phyloP scores from a whole-genome alignment of 495 filamentous ascomycete genomes.

The Penicillium desertorum region DNA sequence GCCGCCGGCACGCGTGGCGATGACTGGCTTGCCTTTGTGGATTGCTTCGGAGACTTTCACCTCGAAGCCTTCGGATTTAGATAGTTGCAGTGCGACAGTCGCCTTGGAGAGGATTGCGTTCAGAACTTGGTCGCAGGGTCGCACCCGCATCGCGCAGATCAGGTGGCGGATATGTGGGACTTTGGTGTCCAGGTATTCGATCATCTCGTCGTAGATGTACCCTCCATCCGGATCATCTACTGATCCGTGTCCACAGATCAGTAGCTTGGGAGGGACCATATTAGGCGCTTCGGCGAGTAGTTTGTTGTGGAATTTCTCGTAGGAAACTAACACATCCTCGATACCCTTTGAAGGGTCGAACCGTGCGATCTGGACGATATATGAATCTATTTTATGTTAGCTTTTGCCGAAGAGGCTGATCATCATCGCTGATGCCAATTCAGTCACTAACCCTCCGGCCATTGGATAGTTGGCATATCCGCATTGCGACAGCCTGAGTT shows the following conservation, averaged over 20 bases:
- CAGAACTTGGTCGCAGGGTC: conserved; percentile 77
- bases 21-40: conserved; percentile 80
- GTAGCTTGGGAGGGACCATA: conserved; percentile 64
- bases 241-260: conserved; percentile 77
- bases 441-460: conserved; percentile 55
- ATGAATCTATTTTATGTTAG: conserved; percentile 50
- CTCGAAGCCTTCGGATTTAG: conserved; percentile 83
- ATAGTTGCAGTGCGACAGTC: conserved; percentile 74
- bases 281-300: conserved; percentile 47
- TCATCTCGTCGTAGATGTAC: conserved; percentile 68
- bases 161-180: conserved; percentile 53
- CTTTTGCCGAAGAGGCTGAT: not conserved
- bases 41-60: conserved; percentile 87
- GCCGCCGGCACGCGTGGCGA: conserved; percentile 75
- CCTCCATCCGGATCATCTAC: conserved; percentile 83
- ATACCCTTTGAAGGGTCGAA: conserved; percentile 91
- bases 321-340: conserved; percentile 74
- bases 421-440: no score
- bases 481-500: conserved; percentile 59
- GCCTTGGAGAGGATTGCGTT: conserved; percentile 77
- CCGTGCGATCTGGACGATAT: conserved; percentile 79
- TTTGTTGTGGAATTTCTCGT: conserved; percentile 66
- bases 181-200: conserved; percentile 61
- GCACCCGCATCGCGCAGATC: conserved; percentile 74
- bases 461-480: conserved; percentile 61